phyloP scores from a whole-genome alignment of 305 asterid species.

The Solanum aculeatissimum region DNA sequence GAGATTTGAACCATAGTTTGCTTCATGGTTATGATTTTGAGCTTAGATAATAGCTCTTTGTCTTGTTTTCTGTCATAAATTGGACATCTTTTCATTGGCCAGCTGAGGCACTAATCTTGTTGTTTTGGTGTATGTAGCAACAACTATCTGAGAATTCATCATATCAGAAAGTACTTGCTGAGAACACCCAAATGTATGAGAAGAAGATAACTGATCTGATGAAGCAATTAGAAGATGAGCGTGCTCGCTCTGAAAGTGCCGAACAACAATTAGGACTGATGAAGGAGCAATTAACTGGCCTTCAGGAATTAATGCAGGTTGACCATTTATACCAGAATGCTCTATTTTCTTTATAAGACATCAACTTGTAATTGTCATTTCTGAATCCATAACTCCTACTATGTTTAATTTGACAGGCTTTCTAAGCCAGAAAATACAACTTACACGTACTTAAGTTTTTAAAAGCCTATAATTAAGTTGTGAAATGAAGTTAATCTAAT shows the following conservation, averaged over 20 bases:
- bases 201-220: conserved; percentile 58
- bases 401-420: background rate
- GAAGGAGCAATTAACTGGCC: conserved; percentile 43
- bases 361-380: background rate
- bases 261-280: conserved; percentile 39
- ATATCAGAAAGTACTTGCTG: conserved; percentile 56
- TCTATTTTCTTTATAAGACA: background rate
- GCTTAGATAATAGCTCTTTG: background rate
- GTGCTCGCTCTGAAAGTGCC: conserved; percentile 21
- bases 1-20: background rate
- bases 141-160: conserved; percentile 56
- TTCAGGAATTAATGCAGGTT: conserved; percentile 51
- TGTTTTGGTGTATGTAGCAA: conserved; percentile 73
- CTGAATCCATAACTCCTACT: background rate
- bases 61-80: background rate
- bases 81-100: background rate
- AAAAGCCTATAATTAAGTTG: background rate
- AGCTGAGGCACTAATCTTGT: conserved; percentile 19
- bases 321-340: background rate
- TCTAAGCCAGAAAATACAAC: background rate
- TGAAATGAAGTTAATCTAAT: background rate
- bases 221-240: conserved; percentile 46
- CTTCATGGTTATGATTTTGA: background rate
- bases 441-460: background rate
- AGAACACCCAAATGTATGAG: conserved; percentile 74